Conservation (phyloP, 257 asterid species). For the Thymus mandschuricus region DNA sequence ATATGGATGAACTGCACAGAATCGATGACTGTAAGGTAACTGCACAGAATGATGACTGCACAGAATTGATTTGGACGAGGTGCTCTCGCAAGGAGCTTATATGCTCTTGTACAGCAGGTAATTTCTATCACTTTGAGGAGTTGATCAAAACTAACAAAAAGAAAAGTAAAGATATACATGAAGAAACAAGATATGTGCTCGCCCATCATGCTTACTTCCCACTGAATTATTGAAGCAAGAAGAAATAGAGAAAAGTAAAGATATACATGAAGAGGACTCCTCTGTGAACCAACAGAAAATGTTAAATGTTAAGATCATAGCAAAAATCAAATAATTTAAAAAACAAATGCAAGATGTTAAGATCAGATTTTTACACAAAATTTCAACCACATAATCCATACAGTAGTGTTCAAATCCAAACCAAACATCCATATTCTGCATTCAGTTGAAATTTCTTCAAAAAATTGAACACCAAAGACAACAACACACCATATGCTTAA, state of each 20-base stretch:
- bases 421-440: too few relatives aligned
- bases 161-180: background rate
- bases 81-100: conserved; percentile 96
- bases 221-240: conserved; percentile 47
- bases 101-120: conserved; percentile 97
- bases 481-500: too few relatives aligned
- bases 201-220: conserved; percentile 68
- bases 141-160: background rate
- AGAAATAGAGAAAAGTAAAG: conserved; percentile 36
- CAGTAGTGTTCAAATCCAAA: too few relatives aligned
- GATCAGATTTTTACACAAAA: too few relatives aligned
- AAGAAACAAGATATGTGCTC: conserved; percentile 47
- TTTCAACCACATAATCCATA: too few relatives aligned
- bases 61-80: conserved; percentile 76
- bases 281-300: conserved; percentile 37
- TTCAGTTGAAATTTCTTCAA: too few relatives aligned
- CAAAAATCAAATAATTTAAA: too few relatives aligned
- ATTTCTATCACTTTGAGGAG: conserved; percentile 24
- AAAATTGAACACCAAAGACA: too few relatives aligned
- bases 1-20: conserved; percentile 59
- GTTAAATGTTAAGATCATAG: too few relatives aligned
- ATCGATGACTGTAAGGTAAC: conserved; percentile 93
- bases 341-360: too few relatives aligned
- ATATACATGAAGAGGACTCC: conserved; percentile 38
- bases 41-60: too few relatives aligned